Conservation (phyloP, 257 asterid species). For the Euphrasia confusa region DNA sequence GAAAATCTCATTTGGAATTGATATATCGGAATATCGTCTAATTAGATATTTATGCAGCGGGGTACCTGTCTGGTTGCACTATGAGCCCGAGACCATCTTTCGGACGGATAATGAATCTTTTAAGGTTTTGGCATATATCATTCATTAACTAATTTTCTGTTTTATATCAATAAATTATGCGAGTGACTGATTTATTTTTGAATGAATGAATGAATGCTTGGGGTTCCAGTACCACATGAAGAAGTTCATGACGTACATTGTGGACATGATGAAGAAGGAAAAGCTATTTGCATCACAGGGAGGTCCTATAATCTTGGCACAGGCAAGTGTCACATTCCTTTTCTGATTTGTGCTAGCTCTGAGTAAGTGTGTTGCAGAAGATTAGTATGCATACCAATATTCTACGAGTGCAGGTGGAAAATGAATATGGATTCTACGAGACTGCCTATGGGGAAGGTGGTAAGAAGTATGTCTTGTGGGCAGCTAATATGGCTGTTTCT, state of each 20-base stretch:
- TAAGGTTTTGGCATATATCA: constrained; percentile 46
- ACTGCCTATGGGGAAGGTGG: constrained; percentile 86
- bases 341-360: not conserved
- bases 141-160: not conserved
- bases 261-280: constrained; percentile 76
- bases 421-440: constrained; percentile 84
- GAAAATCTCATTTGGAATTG: too few species aligned
- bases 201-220: constrained; percentile 18
- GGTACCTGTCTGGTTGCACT: constrained; percentile 93
- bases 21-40: too few species aligned
- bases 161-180: not conserved
- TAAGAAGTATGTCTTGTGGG: constrained; percentile 75
- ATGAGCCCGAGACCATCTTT: constrained; percentile 79
- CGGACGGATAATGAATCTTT: constrained; percentile 80
- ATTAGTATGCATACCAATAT: not conserved
- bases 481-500: constrained; percentile 82
- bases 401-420: constrained; percentile 62
- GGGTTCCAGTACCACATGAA: constrained; percentile 68
- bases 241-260: constrained; percentile 67
- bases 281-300: constrained; percentile 82
- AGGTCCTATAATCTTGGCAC: constrained; percentile 83
- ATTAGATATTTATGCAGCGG: constrained; percentile 48
- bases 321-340: constrained; percentile 41
- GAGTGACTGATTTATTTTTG: constrained; percentile 9
- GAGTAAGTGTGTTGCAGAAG: not conserved